Conservation (phyloP, 371 early-diverging fungal species). For the Cokeromyces recurvatus region DNA sequence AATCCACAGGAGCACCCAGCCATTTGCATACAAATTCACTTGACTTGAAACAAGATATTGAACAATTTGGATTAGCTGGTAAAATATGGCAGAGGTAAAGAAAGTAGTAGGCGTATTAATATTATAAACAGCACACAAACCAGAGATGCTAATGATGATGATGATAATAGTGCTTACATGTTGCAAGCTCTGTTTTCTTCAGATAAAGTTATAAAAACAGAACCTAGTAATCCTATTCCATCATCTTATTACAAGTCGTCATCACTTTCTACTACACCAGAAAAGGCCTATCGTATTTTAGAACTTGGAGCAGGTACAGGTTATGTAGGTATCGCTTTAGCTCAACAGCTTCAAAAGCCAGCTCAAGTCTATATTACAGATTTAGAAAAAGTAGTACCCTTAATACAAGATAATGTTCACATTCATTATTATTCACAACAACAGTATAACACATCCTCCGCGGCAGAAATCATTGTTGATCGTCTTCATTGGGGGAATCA, state of each 20-base stretch:
- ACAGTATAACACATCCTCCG: background rate
- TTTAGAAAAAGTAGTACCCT: conserved; percentile 49
- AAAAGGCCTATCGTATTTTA: conserved; percentile 28
- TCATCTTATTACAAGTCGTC: conserved; percentile 11
- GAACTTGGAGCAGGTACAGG: conserved; percentile 58
- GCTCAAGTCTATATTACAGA: conserved; percentile 51
- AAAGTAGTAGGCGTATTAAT: too few species aligned
- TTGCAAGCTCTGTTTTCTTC: conserved; percentile 36
- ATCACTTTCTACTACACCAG: background rate
- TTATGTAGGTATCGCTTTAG: conserved; percentile 53
- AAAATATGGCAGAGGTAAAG: conserved; percentile 50
- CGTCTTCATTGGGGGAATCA: conserved; percentile 54
- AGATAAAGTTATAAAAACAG: conserved; percentile 3
- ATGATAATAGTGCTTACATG: conserved; percentile 34
- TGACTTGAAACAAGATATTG: conserved; percentile 35
- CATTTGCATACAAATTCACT: conserved; percentile 11
- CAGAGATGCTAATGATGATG: too few species aligned
- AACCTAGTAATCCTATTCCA: conserved; percentile 33
- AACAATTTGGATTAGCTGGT: conserved; percentile 42
- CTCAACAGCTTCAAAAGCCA: conserved; percentile 28
- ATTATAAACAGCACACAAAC: too few species aligned
- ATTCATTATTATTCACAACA: conserved; percentile 5
- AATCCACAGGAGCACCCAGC: conserved; percentile 29
- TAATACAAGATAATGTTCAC: conserved; percentile 45
- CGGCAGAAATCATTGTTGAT: conserved; percentile 30